A percentile compares a stretch with the other conserved stretches of the same genome.
Evolutionary conservation across 768 basidiomycete species (phyloP).

Genomic region (Strobilomyces echinocephalus): DNA sequence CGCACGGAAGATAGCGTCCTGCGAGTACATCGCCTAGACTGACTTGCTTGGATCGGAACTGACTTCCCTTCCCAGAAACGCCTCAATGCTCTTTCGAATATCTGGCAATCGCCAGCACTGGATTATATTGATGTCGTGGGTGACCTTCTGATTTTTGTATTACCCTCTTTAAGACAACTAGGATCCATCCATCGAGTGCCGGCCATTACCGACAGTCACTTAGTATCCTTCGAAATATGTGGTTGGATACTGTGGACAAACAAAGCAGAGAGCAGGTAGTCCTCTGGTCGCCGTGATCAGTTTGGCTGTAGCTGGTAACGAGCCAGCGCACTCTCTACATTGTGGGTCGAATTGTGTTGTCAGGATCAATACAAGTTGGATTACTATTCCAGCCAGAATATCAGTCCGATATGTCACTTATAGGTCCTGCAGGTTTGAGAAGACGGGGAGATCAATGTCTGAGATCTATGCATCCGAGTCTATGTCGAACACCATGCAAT

Average conservation of each 20-base stretch:
- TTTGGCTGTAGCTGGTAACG: slow-evolving; percentile 50
- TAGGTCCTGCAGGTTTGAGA: too few relatives aligned
- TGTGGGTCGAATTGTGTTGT: too few relatives aligned
- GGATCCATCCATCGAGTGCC: slow-evolving; percentile 74
- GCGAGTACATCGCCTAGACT: slow-evolving; percentile 56
- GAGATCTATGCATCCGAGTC: too few relatives aligned
- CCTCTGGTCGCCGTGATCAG: slow-evolving; percentile 66
- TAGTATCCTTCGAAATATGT: slow-evolving; percentile 82
- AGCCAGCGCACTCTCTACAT: too few relatives aligned
- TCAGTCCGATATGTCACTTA: too few relatives aligned
- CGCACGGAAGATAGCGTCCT: slow-evolving; percentile 66
- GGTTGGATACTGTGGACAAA: slow-evolving; percentile 81
- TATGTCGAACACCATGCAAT: too few relatives aligned
- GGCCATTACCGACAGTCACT: slow-evolving; percentile 66
- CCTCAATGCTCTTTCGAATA: slow-evolving; percentile 76
- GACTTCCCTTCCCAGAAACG: slow-evolving; percentile 41
- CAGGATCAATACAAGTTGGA: too few relatives aligned
- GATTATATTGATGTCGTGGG: slow-evolving; percentile 77
- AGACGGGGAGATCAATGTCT: too few relatives aligned
- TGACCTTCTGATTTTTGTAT: background rate
- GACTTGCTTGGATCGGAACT: background rate
- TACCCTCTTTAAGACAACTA: slow-evolving; percentile 39
- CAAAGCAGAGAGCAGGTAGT: slow-evolving; percentile 57
- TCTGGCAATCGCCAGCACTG: slow-evolving; percentile 68
- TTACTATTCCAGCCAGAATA: background rate